These are phyloP conservation scores for Mycena venus DNA, from an alignment of 768 basidiomycete species.

Conservation along the genomic window DNA sequence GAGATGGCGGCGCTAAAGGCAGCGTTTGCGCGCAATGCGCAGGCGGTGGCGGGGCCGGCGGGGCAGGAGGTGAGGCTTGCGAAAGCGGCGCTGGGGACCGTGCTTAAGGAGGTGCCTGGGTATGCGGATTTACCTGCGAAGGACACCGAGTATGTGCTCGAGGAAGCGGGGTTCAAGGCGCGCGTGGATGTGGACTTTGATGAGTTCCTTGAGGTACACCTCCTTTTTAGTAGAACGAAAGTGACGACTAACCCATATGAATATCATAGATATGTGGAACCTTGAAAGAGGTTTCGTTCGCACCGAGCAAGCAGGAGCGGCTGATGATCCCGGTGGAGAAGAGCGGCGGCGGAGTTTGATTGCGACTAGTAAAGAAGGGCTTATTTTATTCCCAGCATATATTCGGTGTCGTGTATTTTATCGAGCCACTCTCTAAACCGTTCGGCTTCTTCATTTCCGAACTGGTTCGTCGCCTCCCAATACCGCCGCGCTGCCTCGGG, in stretches of 20 bases:
- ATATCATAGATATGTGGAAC: slow-evolving; percentile 79
- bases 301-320: slow-evolving; percentile 48
- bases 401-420: too few relatives aligned
- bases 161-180: slow-evolving; percentile 76
- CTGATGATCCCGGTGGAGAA: slow-evolving; percentile 66
- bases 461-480: too few relatives aligned
- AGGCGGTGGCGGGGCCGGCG: slow-evolving; percentile 33
- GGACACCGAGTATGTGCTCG: slow-evolving; percentile 82
- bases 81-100: slow-evolving; percentile 54
- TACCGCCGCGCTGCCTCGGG: too few relatives aligned
- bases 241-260: background rate
- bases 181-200: slow-evolving; percentile 78
- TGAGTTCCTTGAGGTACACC: slow-evolving; percentile 87
- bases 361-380: background rate
- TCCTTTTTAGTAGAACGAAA: background rate
- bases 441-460: too few relatives aligned
- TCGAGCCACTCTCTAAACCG: too few relatives aligned
- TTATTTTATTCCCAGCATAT: background rate
- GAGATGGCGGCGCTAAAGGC: slow-evolving; percentile 56
- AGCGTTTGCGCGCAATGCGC: slow-evolving; percentile 53
- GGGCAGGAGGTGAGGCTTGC: slow-evolving; percentile 52
- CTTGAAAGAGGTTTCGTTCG: slow-evolving; percentile 74
- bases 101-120: slow-evolving; percentile 62
- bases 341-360: slow-evolving; percentile 67
- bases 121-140: slow-evolving; percentile 73